These are phyloP conservation scores for Aspergillus alliaceus DNA, from an alignment of 2,329 filamentous ascomycete genomes.

Conservation along the genomic window DNA sequence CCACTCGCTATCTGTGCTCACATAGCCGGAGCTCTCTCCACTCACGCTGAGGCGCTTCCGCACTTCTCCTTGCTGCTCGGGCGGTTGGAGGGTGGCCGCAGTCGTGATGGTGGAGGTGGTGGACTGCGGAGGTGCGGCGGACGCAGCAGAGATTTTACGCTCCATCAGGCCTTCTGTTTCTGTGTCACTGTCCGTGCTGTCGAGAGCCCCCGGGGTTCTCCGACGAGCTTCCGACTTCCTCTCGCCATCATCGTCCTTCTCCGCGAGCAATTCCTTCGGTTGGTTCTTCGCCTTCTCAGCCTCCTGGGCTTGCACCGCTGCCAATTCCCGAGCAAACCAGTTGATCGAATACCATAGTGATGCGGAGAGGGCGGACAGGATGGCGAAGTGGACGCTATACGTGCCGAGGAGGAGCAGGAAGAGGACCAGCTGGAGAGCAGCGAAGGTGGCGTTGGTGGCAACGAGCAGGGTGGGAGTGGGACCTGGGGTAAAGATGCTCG, in stretches of 20 bases:
- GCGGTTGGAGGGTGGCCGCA: constrained; percentile 50
- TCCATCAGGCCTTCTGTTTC: constrained; percentile 38
- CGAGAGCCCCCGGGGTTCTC: constrained; percentile 33
- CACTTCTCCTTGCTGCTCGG: constrained; percentile 37
- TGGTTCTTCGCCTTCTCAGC: constrained; percentile 40
- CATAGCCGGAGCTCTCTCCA: constrained; percentile 54
- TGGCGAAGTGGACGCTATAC: constrained; percentile 82
- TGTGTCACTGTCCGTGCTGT: constrained; percentile 45
- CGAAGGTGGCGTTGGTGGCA: constrained; percentile 89
- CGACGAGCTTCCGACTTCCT: constrained; percentile 17
- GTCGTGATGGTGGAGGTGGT: constrained; percentile 20
- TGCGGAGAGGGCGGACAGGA: constrained; percentile 75
- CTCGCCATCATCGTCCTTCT: constrained; percentile 7
- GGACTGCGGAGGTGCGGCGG: constrained; percentile 16
- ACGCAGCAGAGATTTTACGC: constrained; percentile 14
- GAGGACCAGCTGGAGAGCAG: constrained; percentile 77
- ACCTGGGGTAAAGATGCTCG: constrained; percentile 90
- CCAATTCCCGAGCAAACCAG: constrained; percentile 81
- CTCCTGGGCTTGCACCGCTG: constrained; percentile 51
- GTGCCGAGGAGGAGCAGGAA: constrained; percentile 75
- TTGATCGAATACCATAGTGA: constrained; percentile 93
- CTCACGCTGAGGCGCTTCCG: constrained; percentile 48
- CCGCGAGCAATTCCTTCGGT: constrained; percentile 38
- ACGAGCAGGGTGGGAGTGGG: constrained; percentile 83
- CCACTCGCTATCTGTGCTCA: constrained; percentile 94